A percentile compares a stretch with the other conserved stretches of the same genome.
These are phyloP conservation scores for Suhomyces pyralidae DNA, from an alignment of 805 yeast species.

Conservation along the genomic window DNA sequence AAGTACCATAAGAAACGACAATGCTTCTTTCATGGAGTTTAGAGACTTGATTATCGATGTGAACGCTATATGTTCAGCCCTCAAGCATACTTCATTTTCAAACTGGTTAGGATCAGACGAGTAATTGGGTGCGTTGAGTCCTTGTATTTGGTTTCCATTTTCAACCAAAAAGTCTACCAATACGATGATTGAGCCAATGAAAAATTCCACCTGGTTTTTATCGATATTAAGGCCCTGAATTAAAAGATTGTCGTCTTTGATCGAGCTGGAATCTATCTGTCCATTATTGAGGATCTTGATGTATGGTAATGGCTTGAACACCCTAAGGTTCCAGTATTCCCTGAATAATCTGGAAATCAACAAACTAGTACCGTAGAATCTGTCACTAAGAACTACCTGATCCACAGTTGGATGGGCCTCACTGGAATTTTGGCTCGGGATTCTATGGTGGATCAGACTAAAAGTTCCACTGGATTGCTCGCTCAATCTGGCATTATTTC, in stretches of 20 bases:
- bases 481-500: conserved; percentile 46
- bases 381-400: conserved; percentile 83
- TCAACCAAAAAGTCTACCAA: conserved; percentile 67
- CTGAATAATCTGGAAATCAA: conserved; percentile 76
- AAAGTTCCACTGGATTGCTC: conserved; percentile 11
- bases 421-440: conserved; percentile 11
- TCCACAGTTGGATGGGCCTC: conserved; percentile 48
- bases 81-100: conserved; percentile 66
- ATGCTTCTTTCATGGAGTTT: conserved; percentile 79
- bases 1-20: conserved; percentile 80
- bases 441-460: conserved; percentile 8
- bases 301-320: conserved; percentile 51
- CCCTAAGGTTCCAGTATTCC: conserved; percentile 71
- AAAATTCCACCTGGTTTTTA: conserved; percentile 59
- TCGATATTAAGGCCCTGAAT: conserved; percentile 44
- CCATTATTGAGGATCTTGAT: conserved; percentile 38
- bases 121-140: conserved; percentile 56
- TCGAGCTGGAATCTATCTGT: conserved; percentile 32
- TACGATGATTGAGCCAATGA: conserved; percentile 67
- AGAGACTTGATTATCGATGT: conserved; percentile 72
- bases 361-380: conserved; percentile 84
- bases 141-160: conserved; percentile 60
- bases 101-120: conserved; percentile 47
- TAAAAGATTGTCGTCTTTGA: conserved; percentile 43
- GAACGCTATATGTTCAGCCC: conserved; percentile 90